Evolutionary conservation across 192 early-diverging fungal species (phyloP), one percentile per base, ranked within the genome.

Genomic region (Rhizophagus prolifer): DNA sequence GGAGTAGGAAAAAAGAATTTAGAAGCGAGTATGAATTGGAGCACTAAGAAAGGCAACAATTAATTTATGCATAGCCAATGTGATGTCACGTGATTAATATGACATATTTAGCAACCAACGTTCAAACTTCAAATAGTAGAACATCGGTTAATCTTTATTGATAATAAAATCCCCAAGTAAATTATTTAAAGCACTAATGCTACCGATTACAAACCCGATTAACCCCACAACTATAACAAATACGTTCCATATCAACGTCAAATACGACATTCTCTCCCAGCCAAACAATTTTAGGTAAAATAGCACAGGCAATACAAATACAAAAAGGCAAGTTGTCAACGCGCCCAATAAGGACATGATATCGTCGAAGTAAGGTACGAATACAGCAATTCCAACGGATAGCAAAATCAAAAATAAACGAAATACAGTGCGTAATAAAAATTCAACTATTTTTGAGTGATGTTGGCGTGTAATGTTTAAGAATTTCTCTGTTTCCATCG

Each of bases 261-360:
- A 81, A 80, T 81, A 81, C 25, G 75, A 74, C 72, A 90, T 78
- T 10, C 77, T 81, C 9, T 82, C 61, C 86, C 89, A 89, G 9
- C 94, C 94, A 72, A 89, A 86, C 54, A 96, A 78, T 81, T 89
- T 90, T 44, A 92, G 84, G 73, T 95, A 92, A 83, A 89, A 94
- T 14, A 94, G 36, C 38, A 94, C 86, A 1, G 95, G 95, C 47
- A 96, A 85, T 63, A 95, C 84, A 79, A 96, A 96, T 82, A 96
- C 94, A 25, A 95, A 85, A n/a, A 87, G 82, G 58, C 87, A 90
- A 74, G 92, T 94, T 54, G 91, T 88, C 10, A 95, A 77, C 9
- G 94, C 91, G n/a, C 94, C 94, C n/a, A 96, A 72, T n/a, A 96
- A 83, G 4, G 89, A 89, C 86, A 95, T 86, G 28, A 94, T 84